Base-by-base conservation (phyloP, 768 basidiomycete species). In the Mycena sanguinolenta region DNA sequence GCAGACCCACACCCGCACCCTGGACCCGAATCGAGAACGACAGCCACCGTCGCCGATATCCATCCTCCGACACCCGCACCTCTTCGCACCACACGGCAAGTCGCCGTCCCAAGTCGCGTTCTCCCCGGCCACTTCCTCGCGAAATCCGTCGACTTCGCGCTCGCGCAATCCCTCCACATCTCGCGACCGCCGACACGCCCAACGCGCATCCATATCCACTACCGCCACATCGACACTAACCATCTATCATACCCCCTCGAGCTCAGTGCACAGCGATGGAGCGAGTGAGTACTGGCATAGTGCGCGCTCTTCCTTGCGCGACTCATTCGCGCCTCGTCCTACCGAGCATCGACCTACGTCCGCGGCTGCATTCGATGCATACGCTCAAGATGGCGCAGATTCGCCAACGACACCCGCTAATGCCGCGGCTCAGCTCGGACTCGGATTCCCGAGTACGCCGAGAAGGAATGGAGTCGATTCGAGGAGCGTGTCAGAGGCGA, bases 191-290 rank as follows among this genome's bases (percentile, higher is more conserved):
- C n/a, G n/a, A n/a, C n/a, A n/a, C n/a, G n/a, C 6, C 32, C 32
- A 34, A 10, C 32, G 32, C 32, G 32, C 32, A 10, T 5, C 6
- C 32, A 34, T 34, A 4, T 50, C 36, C 17, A 65, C n/a, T n/a
- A n/a, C 68, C 25, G 21, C 58, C 6, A 73, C 68, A 5, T 58
- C 53, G 0, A 85, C 85, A 2, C 76, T 89, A 4, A 89, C 91
- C 1, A 83, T 90, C 49, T 95, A 91, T 79, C 91, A 94, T 78
- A 95, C 94, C 0, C 93, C 94, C 9, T n/a, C 19, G 17, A 44
- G 42, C 42, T 88, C 91, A 60, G 72, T 59, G 32, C 10, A 5
- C 32, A 34, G 32, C 32, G 32, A 34, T 27, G 42, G 52, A 55
- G 67, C 59, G 38, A 39, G n/a, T 27, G 90, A 93, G 76, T 73